These are phyloP conservation scores for Mucuna pruriens DNA, from an alignment of 306 rosid genomes.

Conservation along the genomic window DNA sequence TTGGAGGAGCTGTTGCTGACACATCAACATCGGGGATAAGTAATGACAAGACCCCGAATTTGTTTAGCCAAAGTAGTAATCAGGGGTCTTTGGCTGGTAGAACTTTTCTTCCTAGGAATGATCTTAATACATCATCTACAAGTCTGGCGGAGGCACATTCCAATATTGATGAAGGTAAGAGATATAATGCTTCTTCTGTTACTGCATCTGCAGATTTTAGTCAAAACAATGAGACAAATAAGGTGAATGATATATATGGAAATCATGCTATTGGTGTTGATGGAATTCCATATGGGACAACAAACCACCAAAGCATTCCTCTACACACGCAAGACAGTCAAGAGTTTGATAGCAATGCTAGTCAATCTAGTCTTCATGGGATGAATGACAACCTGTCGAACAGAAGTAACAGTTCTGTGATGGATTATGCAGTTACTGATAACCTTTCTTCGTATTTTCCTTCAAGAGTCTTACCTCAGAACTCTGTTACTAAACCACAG, in stretches of 20 bases:
- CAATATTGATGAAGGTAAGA: constrained; percentile 50
- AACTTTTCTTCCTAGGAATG: constrained; percentile 39
- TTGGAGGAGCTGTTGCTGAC: constrained; percentile 45
- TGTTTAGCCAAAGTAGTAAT: constrained; percentile 50
- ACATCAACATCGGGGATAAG: constrained; percentile 43
- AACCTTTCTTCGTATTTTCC: constrained; percentile 47
- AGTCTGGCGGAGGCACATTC: constrained; percentile 45
- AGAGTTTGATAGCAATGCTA: constrained; percentile 48
- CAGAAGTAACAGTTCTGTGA: constrained; percentile 47
- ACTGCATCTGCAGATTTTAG: constrained; percentile 45
- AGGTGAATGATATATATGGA: constrained; percentile 44
- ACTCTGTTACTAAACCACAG: constrained; percentile 46
- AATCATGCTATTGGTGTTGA: constrained; percentile 38
- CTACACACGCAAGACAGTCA: constrained; percentile 49
- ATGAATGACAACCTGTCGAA: constrained; percentile 51
- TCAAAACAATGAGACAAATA: constrained; percentile 45
- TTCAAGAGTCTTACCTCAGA: constrained; percentile 57
- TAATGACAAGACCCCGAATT: constrained; percentile 44
- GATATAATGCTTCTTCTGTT: constrained; percentile 44
- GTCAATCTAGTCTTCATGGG: constrained; percentile 52
- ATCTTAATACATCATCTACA: constrained; percentile 46
- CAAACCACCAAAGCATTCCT: constrained; percentile 47
- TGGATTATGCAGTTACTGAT: constrained; percentile 52
- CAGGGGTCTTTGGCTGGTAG: constrained; percentile 46
- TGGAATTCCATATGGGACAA: constrained; percentile 48